A percentile compares a stretch with the other conserved stretches of the same genome.
Evolutionary conservation across 2,329 filamentous ascomycete species (phyloP).

Genomic region (Ceratocystis cubensis): DNA sequence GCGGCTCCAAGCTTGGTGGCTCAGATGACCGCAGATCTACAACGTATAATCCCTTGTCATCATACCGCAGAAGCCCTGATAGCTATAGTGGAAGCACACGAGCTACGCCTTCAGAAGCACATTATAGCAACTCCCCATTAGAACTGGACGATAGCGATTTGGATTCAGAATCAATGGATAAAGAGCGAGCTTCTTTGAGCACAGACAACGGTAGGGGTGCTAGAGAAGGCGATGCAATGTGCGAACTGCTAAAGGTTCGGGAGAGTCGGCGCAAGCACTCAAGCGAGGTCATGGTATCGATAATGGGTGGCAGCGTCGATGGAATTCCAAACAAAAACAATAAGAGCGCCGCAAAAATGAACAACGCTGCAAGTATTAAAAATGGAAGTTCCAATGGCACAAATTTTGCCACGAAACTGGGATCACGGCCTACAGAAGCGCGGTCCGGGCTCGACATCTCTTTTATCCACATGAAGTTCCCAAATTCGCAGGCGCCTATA

Average conservation of each 20-base stretch:
- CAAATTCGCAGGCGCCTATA: background rate
- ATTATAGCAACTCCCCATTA: conserved; percentile 25
- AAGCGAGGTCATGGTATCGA: conserved; percentile 13
- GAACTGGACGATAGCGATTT: conserved; percentile 43
- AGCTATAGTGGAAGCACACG: conserved; percentile 32
- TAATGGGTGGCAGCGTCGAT: conserved; percentile 19
- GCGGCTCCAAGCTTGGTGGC: conserved; percentile 42
- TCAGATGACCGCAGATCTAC: conserved; percentile 35
- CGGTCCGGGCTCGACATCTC: background rate
- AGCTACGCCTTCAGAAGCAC: conserved; percentile 29
- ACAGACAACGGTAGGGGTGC: conserved; percentile 16
- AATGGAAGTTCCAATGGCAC: background rate
- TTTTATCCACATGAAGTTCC: background rate
- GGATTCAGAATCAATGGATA: conserved; percentile 44
- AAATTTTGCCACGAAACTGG: background rate
- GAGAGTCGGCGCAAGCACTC: conserved; percentile 38
- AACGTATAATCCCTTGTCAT: background rate
- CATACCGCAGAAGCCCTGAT: background rate
- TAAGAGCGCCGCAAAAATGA: background rate
- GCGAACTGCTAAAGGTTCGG: conserved; percentile 47
- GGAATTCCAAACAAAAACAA: conserved; percentile 25
- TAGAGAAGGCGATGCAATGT: conserved; percentile 44
- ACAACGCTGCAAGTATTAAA: background rate
- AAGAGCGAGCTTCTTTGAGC: background rate
- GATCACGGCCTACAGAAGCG: background rate